Conservation (phyloP, 768 basidiomycete genomes). For the Mycena sanguinolenta region DNA sequence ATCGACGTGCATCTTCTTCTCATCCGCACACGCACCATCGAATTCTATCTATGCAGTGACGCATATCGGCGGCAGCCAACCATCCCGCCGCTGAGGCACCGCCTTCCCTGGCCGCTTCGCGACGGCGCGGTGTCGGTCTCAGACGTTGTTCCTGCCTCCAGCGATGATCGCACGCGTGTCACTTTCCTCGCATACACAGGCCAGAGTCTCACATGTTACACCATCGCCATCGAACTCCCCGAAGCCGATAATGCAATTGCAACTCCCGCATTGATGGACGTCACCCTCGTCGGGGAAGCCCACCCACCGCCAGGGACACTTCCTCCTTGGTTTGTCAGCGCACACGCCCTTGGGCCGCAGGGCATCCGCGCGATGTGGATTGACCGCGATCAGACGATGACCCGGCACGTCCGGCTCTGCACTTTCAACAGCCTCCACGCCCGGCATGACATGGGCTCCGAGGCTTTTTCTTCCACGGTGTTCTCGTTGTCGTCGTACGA, state of each 20-base stretch:
- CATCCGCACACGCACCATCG: slow-evolving; percentile 65
- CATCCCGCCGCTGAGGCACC: slow-evolving; percentile 38
- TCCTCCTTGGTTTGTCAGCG: slow-evolving; percentile 63
- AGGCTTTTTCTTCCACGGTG: slow-evolving; percentile 23
- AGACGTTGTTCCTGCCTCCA: slow-evolving; percentile 30
- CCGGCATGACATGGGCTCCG: slow-evolving; percentile 31
- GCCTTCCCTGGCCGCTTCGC: slow-evolving; percentile 53
- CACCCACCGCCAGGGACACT: slow-evolving; percentile 7
- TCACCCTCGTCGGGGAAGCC: slow-evolving; percentile 57
- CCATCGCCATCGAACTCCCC: slow-evolving; percentile 42
- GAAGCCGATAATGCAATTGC: slow-evolving; percentile 36
- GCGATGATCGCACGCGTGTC: slow-evolving; percentile 37
- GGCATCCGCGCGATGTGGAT: slow-evolving; percentile 70
- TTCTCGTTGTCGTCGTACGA: slow-evolving; percentile 43
- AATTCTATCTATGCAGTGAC: slow-evolving; percentile 53
- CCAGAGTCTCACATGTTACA: slow-evolving; percentile 66
- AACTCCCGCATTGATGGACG: slow-evolving; percentile 52
- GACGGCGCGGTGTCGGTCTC: slow-evolving; percentile 56
- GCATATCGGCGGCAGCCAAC: slow-evolving; percentile 28
- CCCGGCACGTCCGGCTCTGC: slow-evolving; percentile 24
- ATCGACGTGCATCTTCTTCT: slow-evolving; percentile 65
- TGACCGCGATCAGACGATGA: slow-evolving; percentile 50
- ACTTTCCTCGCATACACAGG: slow-evolving; percentile 61
- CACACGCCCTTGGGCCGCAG: slow-evolving; percentile 61
- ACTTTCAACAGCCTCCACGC: slow-evolving; percentile 15